Conservation (phyloP, 305 asterid species). For the Coffea humblotiana region DNA sequence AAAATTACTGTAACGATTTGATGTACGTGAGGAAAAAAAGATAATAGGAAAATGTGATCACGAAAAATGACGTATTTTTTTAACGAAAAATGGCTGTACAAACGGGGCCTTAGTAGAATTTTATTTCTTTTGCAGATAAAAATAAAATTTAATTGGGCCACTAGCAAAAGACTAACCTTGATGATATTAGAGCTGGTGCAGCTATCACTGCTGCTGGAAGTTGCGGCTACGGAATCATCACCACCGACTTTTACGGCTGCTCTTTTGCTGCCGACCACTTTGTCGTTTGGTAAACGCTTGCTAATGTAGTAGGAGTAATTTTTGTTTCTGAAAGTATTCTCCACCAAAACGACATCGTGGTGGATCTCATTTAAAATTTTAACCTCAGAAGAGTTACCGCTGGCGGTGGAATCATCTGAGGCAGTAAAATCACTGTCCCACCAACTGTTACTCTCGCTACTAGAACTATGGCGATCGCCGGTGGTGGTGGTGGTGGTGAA, state of each 20-base stretch:
- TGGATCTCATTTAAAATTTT: constrained; percentile 6
- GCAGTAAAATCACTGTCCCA: constrained; percentile 52
- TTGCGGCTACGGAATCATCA: constrained; percentile 38
- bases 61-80: too few species aligned
- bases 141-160: too few species aligned
- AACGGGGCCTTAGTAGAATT: not conserved
- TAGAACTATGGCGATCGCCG: constrained; percentile 30
- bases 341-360: constrained; percentile 23
- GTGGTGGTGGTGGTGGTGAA: not conserved
- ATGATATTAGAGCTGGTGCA: constrained; percentile 38
- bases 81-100: too few species aligned
- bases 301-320: too few species aligned
- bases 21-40: too few species aligned
- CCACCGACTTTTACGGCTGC: constrained; percentile 42
- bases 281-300: constrained; percentile 8
- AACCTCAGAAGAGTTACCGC: constrained; percentile 35
- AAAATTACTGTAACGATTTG: too few species aligned
- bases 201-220: constrained; percentile 24
- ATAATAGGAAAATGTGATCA: too few species aligned
- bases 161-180: constrained; percentile 38
- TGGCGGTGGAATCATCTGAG: constrained; percentile 25
- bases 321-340: too few species aligned
- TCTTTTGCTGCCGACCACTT: constrained; percentile 27
- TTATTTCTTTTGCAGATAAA: too few species aligned
- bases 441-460: constrained; percentile 39